Percentiles rank a stretch among this genome's conserved stretches.
These are phyloP conservation scores for Waltiozyma sp. DNA, from an alignment of 1,139 yeast genomes.

Conservation along the genomic window DNA sequence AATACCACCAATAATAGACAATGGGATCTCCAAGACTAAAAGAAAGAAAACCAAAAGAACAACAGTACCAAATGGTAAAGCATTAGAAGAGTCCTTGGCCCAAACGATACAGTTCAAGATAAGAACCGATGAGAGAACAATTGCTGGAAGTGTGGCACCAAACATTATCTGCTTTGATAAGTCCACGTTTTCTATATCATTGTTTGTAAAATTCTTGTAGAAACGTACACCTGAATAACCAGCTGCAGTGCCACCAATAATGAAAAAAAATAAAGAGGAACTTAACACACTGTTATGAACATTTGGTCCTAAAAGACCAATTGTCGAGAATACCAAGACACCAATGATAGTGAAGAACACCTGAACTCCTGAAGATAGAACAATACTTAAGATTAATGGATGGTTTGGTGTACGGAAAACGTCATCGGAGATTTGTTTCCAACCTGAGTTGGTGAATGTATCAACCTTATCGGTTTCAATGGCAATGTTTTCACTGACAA, in stretches of 20 bases:
- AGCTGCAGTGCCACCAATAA: conserved; percentile 61
- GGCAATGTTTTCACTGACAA: conserved; percentile 17
- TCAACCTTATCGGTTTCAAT: conserved; percentile 18
- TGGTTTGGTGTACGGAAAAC: conserved; percentile 42
- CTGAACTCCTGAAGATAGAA: conserved; percentile 71
- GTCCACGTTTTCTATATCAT: conserved; percentile 14
- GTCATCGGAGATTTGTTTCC: conserved; percentile 46
- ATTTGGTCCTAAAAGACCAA: conserved; percentile 45
- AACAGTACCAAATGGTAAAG: conserved; percentile 67
- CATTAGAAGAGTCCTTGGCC: conserved; percentile 68
- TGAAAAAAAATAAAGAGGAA: conserved; percentile 47
- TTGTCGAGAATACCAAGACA: conserved; percentile 46
- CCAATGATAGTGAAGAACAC: conserved; percentile 53
- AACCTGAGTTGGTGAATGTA: conserved; percentile 27
- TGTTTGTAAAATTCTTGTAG: conserved; percentile 40
- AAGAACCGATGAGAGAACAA: conserved; percentile 41
- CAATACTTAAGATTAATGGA: conserved; percentile 34
- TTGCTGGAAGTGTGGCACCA: conserved; percentile 52
- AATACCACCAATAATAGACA: conserved; percentile 63
- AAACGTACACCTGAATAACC: conserved; percentile 61
- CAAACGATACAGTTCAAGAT: conserved; percentile 59
- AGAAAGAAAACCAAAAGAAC: conserved; percentile 47
- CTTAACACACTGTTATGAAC: conserved; percentile 59
- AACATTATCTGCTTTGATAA: conserved; percentile 33
- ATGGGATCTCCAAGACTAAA: conserved; percentile 57